These are phyloP conservation scores for Fomitopsis palustris DNA, from an alignment of 1,284 basidiomycete species.

Conservation along the genomic window DNA sequence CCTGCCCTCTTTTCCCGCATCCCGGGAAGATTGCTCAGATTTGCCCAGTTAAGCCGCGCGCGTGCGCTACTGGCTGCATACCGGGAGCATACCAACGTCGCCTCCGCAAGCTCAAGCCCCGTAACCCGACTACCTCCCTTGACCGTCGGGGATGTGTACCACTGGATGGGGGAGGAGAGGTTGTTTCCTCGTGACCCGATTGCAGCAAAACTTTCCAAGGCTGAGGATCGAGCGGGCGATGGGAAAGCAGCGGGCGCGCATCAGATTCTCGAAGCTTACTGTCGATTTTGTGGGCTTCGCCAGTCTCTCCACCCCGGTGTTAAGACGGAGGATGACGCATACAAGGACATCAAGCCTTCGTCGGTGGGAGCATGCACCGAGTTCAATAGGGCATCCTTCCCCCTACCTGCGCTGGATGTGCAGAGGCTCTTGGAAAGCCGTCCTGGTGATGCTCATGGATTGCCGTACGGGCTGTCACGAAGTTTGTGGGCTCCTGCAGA, in stretches of 20 bases:
- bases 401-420: conserved; percentile 24
- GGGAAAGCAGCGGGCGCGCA: background rate
- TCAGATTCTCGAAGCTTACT: conserved; percentile 18
- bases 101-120: conserved; percentile 18
- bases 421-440: conserved; percentile 11
- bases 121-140: conserved; percentile 30
- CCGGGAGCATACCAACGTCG: conserved; percentile 22
- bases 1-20: background rate
- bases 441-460: conserved; percentile 9
- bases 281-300: conserved; percentile 28
- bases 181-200: conserved; percentile 37
- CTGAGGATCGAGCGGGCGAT: background rate
- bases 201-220: background rate
- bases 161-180: conserved; percentile 53
- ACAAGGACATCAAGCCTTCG: background rate
- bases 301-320: conserved; percentile 17
- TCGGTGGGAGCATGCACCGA: conserved; percentile 9
- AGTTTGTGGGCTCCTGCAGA: conserved; percentile 5
- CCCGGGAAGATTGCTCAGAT: background rate
- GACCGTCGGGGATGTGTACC: conserved; percentile 52
- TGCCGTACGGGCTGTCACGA: conserved; percentile 10
- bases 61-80: conserved; percentile 51
- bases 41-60: conserved; percentile 57
- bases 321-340: conserved; percentile 9
- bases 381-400: conserved; percentile 12